Evolutionary conservation across 2,329 filamentous ascomycete genomes (phyloP), one percentile per base, ranked within the genome.

Genomic region (Colletotrichum simmondsii): DNA sequence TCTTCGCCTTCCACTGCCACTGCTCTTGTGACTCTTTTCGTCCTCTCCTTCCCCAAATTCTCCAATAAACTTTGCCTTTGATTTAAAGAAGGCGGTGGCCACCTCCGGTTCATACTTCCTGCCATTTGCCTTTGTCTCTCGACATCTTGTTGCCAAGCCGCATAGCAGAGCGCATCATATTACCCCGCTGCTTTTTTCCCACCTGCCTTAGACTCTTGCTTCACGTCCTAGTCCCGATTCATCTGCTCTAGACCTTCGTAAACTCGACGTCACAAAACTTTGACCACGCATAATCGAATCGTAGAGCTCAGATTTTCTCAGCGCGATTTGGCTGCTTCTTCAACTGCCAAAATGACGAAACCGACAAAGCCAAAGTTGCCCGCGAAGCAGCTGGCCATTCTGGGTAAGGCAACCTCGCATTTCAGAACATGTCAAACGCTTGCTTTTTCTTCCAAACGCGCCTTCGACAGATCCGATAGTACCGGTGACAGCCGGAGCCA

Each of bases 311-410:
- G 3, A 35, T 54, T 5, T 12, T 35, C 30, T 37, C 14, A 49
- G 42, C 8, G 46, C 24, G 30, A 32, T 8, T 10, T 7, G 6
- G 5, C 8, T 49, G 14, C n/a, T 35, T 35, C 22, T 46, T 7
- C 19, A 14, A 60, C 32, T 11, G 28, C 66, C 57, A 74, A 65
- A 56, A 71, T 77, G 76, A 16, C 69, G 54, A 75, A 73, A 65
- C 75, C 77, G 71, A 76, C 76, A 68, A 82, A 81, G 75, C 88
- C 91, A 30, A 93, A 91, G 85, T 87, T 97, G 86, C 94, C 94
- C 0, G 86, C 90, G 54, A 90, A 92, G 87, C 94, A 97, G 84
- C 86, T 97, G 79, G 85, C 91, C 56, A 95, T 97, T 79, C 85
- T 97, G 75, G 92, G 93, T 95, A 88, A 86, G 89, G 79, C 35